Evolutionary conservation across 495 filamentous ascomycete genomes (phyloP).

Genomic region (Podospora conica): DNA sequence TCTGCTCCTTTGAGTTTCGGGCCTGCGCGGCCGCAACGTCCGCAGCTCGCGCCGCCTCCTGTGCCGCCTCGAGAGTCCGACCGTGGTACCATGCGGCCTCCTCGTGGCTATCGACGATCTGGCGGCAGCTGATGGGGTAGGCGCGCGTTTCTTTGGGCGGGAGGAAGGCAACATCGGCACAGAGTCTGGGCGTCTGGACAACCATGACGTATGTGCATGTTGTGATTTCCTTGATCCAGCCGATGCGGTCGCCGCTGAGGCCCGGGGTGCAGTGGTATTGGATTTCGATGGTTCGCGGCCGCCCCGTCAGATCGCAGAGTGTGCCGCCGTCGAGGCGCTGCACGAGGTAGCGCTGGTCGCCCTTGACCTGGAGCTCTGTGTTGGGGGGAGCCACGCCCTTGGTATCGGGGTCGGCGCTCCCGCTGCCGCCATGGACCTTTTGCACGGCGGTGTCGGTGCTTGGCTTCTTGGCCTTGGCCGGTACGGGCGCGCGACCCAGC

Average conservation of each 20-base stretch:
- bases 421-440: conserved; percentile 6
- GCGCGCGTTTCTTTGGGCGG: conserved; percentile 76
- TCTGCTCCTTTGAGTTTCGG: conserved; percentile 26
- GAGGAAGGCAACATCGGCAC: conserved; percentile 85
- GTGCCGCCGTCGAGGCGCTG: conserved; percentile 83
- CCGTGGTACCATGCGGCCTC: conserved; percentile 48
- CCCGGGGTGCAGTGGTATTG: conserved; percentile 90
- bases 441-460: conserved; percentile 28
- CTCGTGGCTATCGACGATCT: conserved; percentile 52
- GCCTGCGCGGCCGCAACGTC: conserved; percentile 17
- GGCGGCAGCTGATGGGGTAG: conserved; percentile 69
- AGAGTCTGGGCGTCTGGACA: conserved; percentile 86
- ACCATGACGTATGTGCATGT: conserved; percentile 96
- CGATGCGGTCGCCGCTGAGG: conserved; percentile 68
- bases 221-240: conserved; percentile 89
- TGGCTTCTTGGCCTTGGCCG: conserved; percentile 24
- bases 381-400: conserved; percentile 41
- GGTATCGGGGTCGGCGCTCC: conserved; percentile 1
- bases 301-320: conserved; percentile 84
- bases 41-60: conserved; percentile 44
- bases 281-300: conserved; percentile 77
- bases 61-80: conserved; percentile 46
- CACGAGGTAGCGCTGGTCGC: conserved; percentile 82
- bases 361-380: conserved; percentile 70
- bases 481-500: conserved; percentile 51